Evolutionary conservation across 257 asterid genomes (phyloP).

Genomic region (Salvia splendens): DNA sequence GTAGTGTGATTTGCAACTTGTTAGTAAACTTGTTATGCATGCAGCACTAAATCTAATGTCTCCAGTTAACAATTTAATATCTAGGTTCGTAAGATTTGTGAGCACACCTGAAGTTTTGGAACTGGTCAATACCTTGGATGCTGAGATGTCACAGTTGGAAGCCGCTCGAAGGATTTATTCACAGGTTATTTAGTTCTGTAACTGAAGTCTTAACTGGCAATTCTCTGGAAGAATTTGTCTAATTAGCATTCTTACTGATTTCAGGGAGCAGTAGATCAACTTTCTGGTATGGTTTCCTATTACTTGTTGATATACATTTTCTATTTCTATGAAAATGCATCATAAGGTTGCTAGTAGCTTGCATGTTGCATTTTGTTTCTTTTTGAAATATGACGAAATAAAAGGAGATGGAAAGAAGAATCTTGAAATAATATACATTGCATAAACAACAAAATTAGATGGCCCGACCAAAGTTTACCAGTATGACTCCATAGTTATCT

Average conservation of each 20-base stretch:
- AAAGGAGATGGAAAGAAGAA: constrained; percentile 9
- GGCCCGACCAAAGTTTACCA: constrained; percentile 4
- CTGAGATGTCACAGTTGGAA: constrained; percentile 91
- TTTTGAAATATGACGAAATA: neutral
- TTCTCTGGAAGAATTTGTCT: constrained; percentile 24
- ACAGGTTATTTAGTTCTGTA: constrained; percentile 49
- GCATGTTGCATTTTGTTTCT: constrained; percentile 1
- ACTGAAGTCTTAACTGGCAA: constrained; percentile 10
- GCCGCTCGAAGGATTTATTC: constrained; percentile 82
- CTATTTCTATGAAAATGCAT: constrained; percentile 7
- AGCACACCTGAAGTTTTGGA: constrained; percentile 92
- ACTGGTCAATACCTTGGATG: constrained; percentile 68
- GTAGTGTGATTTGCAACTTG: constrained; percentile 40
- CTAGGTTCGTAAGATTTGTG: constrained; percentile 88
- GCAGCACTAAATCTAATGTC: constrained; percentile 15
- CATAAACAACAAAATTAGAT: constrained; percentile 19
- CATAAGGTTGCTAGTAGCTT: neutral
- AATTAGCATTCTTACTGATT: constrained; percentile 37
- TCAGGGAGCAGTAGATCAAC: constrained; percentile 74
- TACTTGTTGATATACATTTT: constrained; percentile 10
- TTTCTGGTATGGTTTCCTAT: constrained; percentile 46
- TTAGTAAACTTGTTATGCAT: constrained; percentile 10
- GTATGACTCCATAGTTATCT: neutral
- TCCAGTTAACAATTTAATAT: constrained; percentile 25
- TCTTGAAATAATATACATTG: constrained; percentile 11